These are phyloP conservation scores for Boletales sp. DNA, from an alignment of 768 basidiomycete genomes.

Conservation along the genomic window DNA sequence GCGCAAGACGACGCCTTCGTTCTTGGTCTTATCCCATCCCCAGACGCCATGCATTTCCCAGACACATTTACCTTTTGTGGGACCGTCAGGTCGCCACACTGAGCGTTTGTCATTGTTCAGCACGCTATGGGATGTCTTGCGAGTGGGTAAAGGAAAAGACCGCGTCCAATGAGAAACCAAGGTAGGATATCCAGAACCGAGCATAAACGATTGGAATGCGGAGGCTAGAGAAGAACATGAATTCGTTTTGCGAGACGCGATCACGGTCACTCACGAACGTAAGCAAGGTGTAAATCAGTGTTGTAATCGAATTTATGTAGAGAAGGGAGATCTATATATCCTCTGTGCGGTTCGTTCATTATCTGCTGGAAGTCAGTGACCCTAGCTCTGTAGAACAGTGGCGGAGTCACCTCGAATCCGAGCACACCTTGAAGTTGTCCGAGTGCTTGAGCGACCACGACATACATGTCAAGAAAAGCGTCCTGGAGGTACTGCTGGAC, in stretches of 20 bases:
- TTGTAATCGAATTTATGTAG: slow-evolving; percentile 90
- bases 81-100: slow-evolving; percentile 73
- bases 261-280: slow-evolving; percentile 56
- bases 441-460: slow-evolving; percentile 59
- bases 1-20: slow-evolving; percentile 69
- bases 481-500: slow-evolving; percentile 83
- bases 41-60: slow-evolving; percentile 96
- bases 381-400: background rate
- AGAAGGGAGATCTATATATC: slow-evolving; percentile 81
- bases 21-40: slow-evolving; percentile 72
- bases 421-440: slow-evolving; percentile 76
- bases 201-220: slow-evolving; percentile 82
- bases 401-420: slow-evolving; percentile 74
- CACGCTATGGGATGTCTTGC: slow-evolving; percentile 50
- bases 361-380: slow-evolving; percentile 44
- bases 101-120: slow-evolving; percentile 59
- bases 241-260: background rate
- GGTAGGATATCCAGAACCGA: slow-evolving; percentile 88
- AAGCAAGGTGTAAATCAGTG: slow-evolving; percentile 84
- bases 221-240: slow-evolving; percentile 48
- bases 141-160: slow-evolving; percentile 87
- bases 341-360: slow-evolving; percentile 94
- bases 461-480: slow-evolving; percentile 76
- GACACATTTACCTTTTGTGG: slow-evolving; percentile 66
- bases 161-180: slow-evolving; percentile 75